These are phyloP conservation scores for Atkinsonella hypoxylon DNA, from an alignment of 2,329 filamentous ascomycete genomes.

Conservation along the genomic window DNA sequence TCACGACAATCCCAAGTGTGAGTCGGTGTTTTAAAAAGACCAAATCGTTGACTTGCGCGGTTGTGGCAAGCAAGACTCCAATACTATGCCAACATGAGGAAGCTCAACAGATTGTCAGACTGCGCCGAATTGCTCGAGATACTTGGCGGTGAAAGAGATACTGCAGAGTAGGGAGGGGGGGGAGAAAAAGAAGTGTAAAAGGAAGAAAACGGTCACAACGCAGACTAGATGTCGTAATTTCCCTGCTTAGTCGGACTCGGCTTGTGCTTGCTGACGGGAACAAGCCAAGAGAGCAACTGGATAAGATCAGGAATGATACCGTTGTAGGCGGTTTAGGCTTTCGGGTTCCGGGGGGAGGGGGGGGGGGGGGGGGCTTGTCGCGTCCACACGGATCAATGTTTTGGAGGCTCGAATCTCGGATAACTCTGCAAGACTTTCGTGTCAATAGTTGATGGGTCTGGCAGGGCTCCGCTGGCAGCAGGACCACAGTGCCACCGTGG, in stretches of 20 bases:
- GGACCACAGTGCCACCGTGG: not conserved
- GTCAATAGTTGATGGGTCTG: not conserved
- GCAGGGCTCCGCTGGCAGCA: not conserved
- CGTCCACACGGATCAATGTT: not conserved
- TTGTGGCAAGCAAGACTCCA: not conserved
- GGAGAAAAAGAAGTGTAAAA: not conserved
- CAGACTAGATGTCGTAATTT: constrained; percentile 1
- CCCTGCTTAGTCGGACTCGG: not conserved
- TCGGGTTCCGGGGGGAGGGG: not conserved
- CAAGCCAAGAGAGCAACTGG: not conserved
- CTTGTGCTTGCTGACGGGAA: constrained; percentile 4
- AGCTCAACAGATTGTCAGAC: not conserved
- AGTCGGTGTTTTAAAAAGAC: not conserved
- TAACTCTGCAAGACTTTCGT: not conserved
- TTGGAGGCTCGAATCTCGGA: not conserved
- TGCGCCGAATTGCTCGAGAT: not conserved
- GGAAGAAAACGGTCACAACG: not conserved
- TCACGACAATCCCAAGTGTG: not conserved
- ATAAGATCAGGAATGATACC: not conserved
- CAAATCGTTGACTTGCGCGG: not conserved
- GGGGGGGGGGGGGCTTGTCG: too few relatives aligned
- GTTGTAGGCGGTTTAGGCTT: not conserved
- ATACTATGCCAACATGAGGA: not conserved
- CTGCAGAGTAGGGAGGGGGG: not conserved
- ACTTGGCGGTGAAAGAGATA: not conserved